Percentiles rank a stretch among this genome's conserved stretches.
Conservation (phyloP, 768 basidiomycete species). For the Serendipita indica region DNA sequence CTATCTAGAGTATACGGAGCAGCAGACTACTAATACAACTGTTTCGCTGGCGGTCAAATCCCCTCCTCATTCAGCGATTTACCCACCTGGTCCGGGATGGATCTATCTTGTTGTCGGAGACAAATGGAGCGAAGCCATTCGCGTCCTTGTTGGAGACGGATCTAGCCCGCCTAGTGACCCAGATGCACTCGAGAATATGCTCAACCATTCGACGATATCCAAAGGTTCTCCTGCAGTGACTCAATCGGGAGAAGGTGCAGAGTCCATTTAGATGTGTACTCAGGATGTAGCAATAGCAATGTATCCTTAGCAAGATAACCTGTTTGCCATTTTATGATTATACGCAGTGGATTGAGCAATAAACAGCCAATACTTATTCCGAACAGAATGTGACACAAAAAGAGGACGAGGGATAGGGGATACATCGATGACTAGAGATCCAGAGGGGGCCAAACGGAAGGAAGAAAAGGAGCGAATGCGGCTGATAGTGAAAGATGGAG, state of each 20-base stretch:
- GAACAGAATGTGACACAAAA: neutral
- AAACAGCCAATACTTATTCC: slow-evolving; percentile 5
- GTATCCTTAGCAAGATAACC: too few relatives aligned
- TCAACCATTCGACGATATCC: neutral
- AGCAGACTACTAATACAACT: slow-evolving; percentile 32
- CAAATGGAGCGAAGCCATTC: slow-evolving; percentile 47
- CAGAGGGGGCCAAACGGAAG: too few relatives aligned
- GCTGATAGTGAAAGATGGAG: too few relatives aligned
- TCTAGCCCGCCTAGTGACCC: slow-evolving; percentile 29
- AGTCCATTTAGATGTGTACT: neutral
- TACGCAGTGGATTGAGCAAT: neutral
- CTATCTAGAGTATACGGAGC: slow-evolving; percentile 43
- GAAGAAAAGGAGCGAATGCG: too few relatives aligned
- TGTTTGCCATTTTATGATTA: neutral
- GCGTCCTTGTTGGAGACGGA: slow-evolving; percentile 58
- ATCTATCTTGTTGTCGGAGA: slow-evolving; percentile 49
- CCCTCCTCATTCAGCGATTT: slow-evolving; percentile 48
- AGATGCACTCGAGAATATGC: slow-evolving; percentile 14
- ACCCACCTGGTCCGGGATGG: slow-evolving; percentile 74
- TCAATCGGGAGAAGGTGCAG: neutral
- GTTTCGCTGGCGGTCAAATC: slow-evolving; percentile 41
- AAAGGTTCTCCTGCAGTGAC: neutral
- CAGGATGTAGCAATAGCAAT: too few relatives aligned
- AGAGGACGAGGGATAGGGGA: slow-evolving; percentile 4
- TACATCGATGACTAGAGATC: neutral